These are phyloP conservation scores for Scedosporium minutisporum DNA, from an alignment of 2,329 filamentous ascomycete species.

Conservation along the genomic window DNA sequence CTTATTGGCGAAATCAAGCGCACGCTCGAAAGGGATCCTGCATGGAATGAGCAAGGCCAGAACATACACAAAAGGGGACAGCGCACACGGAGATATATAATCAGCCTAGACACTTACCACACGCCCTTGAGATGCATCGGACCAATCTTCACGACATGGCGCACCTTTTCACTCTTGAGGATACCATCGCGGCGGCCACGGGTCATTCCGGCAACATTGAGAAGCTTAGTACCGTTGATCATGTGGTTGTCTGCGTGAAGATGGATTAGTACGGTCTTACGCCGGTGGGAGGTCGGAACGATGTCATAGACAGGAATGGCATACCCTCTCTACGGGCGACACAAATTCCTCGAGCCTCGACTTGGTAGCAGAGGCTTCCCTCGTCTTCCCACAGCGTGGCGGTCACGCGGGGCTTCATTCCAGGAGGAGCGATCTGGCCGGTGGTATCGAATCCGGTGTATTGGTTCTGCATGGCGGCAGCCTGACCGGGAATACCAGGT, in stretches of 20 bases:
- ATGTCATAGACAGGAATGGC: not conserved
- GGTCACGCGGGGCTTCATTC: constrained; percentile 93
- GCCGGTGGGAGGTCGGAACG: not conserved
- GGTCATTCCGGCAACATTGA: constrained; percentile 98
- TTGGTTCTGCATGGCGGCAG: constrained; percentile 42
- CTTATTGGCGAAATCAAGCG: constrained; percentile 98
- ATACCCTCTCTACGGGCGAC: constrained; percentile 86
- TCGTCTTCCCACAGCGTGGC: constrained; percentile 98
- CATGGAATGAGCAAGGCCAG: constrained; percentile 6
- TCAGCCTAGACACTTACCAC: constrained; percentile 52
- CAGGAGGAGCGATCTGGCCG: constrained; percentile 84
- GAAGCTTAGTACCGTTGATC: constrained; percentile 95
- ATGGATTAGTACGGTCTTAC: not conserved
- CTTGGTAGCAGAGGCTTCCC: constrained; percentile 93
- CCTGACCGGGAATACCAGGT: constrained; percentile 9
- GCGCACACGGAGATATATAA: not conserved
- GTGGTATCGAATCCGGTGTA: constrained; percentile 67
- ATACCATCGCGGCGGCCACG: constrained; percentile 91
- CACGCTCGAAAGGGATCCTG: constrained; percentile 96
- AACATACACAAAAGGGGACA: not conserved
- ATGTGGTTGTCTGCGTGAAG: constrained; percentile 77
- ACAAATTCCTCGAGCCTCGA: constrained; percentile 91
- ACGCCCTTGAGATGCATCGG: constrained; percentile 98
- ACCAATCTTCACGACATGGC: constrained; percentile 96
- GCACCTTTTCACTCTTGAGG: constrained; percentile 91